Evolutionary conservation across 352 stramenopile species (phyloP).

Genomic region (Elongisporangium undulatum): DNA sequence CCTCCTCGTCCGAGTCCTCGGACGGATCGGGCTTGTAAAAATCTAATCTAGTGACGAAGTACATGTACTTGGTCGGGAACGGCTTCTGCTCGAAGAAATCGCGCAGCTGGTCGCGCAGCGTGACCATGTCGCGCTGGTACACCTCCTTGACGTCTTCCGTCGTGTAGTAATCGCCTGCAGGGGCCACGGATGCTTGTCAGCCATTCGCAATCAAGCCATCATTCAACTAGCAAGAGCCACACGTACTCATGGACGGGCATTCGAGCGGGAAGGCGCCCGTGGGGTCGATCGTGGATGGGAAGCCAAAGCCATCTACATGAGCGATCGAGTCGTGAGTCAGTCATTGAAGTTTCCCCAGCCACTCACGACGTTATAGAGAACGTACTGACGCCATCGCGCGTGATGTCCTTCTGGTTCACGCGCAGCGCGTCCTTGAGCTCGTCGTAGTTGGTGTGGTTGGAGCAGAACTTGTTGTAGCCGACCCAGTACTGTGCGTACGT

Average conservation of each 20-base stretch:
- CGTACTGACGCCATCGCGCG: slow-evolving; percentile 73
- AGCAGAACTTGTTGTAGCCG: slow-evolving; percentile 88
- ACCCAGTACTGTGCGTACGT: slow-evolving; percentile 88
- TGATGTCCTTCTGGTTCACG: slow-evolving; percentile 67
- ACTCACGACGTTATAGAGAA: slow-evolving; percentile 3
- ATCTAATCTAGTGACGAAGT: slow-evolving; percentile 83
- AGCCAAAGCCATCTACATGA: slow-evolving; percentile 53
- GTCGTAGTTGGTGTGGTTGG: slow-evolving; percentile 61
- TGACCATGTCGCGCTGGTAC: slow-evolving; percentile 67
- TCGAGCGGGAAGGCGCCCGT: slow-evolving; percentile 56
- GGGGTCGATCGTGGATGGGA: slow-evolving; percentile 55
- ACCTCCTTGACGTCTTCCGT: slow-evolving; percentile 61
- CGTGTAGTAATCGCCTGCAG: slow-evolving; percentile 48
- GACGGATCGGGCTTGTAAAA: slow-evolving; percentile 63
- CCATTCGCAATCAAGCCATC: background rate
- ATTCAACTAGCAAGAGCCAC: background rate
- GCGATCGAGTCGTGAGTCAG: slow-evolving; percentile 3
- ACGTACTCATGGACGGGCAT: slow-evolving; percentile 52
- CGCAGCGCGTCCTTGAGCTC: slow-evolving; percentile 66
- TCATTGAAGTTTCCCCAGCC: background rate
- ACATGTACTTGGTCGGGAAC: slow-evolving; percentile 80
- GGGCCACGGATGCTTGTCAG: background rate
- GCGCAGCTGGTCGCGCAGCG: slow-evolving; percentile 52
- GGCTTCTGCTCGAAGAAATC: slow-evolving; percentile 83
- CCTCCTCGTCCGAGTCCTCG: slow-evolving; percentile 25